Evolutionary conservation across 2,329 filamentous ascomycete species (phyloP), one percentile per base, ranked within the genome.

Genomic region (Ceratocystis cubensis): DNA sequence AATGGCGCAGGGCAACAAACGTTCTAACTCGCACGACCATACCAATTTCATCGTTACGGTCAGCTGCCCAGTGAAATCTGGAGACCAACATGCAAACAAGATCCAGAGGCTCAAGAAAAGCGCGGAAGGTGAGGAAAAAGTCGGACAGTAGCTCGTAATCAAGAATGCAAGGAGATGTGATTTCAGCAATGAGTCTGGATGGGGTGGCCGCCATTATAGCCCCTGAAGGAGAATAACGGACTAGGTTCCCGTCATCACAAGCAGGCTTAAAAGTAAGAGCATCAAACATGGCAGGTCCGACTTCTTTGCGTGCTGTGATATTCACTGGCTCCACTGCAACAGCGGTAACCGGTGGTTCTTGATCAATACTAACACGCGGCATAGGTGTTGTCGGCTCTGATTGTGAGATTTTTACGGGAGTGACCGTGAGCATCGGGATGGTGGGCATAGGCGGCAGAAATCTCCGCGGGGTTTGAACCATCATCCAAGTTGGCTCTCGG

Each of bases 101-200:
- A 71, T 93, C 88, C 22, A 81, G 79, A 0, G 88, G 81, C 13
- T 89, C 86, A 68, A 99, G 79, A 73, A 96, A 99, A 2, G 88
- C 84, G 62, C 94, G 89, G 73, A 91, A 99, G 0, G 94, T 97
- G 25, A 99, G 83, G 73, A 99, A 99, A 76, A 99, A 99, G 75
- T 99, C 94, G 0, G 94, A 97, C 3, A 99, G 84, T 4, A 99
- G 82, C 72, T 97, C 93, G 74, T 99, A 99, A 75, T 99, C 93
- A 72, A 99, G 84, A 73, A 97, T 96, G 63, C 86, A 91, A 17
- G 94, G 91, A 0, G 94, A 97, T 0, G 94, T 97, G 69, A 99
- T 96, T 76, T 99, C 92, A 13, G 93, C 92, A 63, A 99, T 89
- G 46, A 99, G 84, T 13, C 94, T 87, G 2, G 92, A 87, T 1